Conservation (phyloP, 257 asterid genomes). For the Nicotiana attenuata region DNA sequence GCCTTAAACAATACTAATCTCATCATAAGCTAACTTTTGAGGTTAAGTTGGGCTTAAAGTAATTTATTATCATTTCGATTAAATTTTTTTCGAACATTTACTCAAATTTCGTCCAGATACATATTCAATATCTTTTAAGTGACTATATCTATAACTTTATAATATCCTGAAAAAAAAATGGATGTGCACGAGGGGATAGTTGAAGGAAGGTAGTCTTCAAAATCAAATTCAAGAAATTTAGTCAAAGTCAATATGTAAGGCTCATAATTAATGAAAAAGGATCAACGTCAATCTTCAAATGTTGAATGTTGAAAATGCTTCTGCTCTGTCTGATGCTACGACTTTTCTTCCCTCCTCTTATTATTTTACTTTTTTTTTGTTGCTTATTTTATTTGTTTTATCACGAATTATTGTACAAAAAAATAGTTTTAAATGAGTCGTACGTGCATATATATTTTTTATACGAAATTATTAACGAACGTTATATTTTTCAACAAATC, state of each 20-base stretch:
- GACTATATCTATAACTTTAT: no score
- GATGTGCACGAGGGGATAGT: not conserved
- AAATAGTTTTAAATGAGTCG: not conserved
- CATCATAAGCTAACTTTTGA: no score
- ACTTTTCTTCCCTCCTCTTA: not conserved
- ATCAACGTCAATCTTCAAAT: conserved; percentile 6
- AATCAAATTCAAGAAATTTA: not conserved
- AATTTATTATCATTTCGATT: not conserved
- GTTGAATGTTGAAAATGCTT: conserved; percentile 12
- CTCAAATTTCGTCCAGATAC: not conserved
- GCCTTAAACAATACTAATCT: no score
- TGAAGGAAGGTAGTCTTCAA: not conserved
- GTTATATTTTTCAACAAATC: not conserved
- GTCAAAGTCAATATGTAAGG: not conserved
- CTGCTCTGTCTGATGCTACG: not conserved
- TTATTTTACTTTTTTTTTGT: not conserved
- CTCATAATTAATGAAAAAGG: not conserved
- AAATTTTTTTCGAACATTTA: not conserved
- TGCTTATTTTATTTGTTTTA: not conserved
- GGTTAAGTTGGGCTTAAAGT: no score
- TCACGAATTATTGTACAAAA: no score
- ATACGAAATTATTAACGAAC: no score
- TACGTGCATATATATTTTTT: not conserved
- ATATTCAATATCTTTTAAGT: not conserved
- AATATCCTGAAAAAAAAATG: not conserved